Evolutionary conservation across 2,329 filamentous ascomycete genomes (phyloP).

Genomic region (Aureobasidium vineae): DNA sequence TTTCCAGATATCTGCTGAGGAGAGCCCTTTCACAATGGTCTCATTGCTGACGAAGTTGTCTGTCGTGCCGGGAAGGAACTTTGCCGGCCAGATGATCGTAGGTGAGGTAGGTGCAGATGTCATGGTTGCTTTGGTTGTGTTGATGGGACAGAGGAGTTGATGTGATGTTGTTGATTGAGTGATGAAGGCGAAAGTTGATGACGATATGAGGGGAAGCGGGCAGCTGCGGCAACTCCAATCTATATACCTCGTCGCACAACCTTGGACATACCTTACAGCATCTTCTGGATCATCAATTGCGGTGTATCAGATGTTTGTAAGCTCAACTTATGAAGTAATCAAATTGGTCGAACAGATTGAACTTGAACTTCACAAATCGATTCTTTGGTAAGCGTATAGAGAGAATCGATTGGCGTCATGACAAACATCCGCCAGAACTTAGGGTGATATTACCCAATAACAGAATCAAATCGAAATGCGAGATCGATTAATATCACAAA

Average conservation of each 20-base stretch:
- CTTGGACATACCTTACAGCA: not conserved
- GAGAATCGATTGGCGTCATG: not conserved
- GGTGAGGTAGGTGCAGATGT: constrained; percentile 26
- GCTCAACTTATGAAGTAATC: not conserved
- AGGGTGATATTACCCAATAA: not conserved
- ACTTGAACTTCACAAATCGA: not conserved
- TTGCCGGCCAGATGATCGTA: constrained; percentile 38
- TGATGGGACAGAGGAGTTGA: not conserved
- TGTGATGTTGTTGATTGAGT: not conserved
- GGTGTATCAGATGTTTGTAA: not conserved
- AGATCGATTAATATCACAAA: too few relatives aligned
- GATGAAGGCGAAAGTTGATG: not conserved
- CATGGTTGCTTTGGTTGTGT: not conserved
- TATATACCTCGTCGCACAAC: not conserved
- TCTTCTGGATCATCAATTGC: not conserved
- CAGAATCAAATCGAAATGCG: not conserved
- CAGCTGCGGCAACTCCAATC: not conserved
- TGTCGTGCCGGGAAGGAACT: constrained; percentile 40
- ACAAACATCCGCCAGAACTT: not conserved
- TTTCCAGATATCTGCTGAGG: constrained; percentile 37
- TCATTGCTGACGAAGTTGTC: constrained; percentile 42
- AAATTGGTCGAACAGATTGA: not conserved
- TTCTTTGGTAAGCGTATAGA: not conserved
- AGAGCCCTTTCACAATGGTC: constrained; percentile 35
- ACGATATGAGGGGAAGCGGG: constrained; percentile 6